Percentiles rank a stretch among this genome's conserved stretches.
phyloP scores from a whole-genome alignment of 2,329 filamentous ascomycete species.

The Beauveria medogensis region DNA sequence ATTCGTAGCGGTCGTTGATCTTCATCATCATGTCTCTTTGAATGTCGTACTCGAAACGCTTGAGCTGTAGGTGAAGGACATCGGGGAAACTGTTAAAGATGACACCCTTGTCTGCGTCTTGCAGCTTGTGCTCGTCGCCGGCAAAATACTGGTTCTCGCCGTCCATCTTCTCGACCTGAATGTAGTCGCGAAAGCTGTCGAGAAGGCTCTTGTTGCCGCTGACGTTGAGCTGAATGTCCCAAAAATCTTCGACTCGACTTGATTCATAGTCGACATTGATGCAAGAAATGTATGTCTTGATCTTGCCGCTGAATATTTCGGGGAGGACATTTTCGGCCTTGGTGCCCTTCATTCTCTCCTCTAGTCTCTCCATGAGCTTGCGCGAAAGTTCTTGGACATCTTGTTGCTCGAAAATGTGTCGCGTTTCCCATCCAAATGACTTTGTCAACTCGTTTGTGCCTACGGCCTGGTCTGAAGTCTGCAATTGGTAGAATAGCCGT shows the following conservation, averaged over 20 bases:
- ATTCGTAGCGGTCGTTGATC: conserved; percentile 89
- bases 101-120: conserved; percentile 95
- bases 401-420: conserved; percentile 97
- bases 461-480: conserved; percentile 77
- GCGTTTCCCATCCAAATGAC: conserved; percentile 96
- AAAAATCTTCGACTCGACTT: conserved; percentile 92
- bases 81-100: conserved; percentile 95
- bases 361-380: conserved; percentile 94
- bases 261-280: conserved; percentile 98
- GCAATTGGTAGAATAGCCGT: conserved; percentile 87
- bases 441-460: conserved; percentile 88
- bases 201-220: conserved; percentile 87
- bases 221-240: conserved; percentile 97
- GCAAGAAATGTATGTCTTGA: conserved; percentile 97
- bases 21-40: conserved; percentile 98
- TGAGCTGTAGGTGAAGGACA: conserved; percentile 88
- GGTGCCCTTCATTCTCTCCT: conserved; percentile 97
- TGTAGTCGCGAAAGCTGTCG: conserved; percentile 92
- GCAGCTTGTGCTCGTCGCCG: conserved; percentile 78
- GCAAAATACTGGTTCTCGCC: conserved; percentile 98
- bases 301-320: conserved; percentile 91
- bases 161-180: conserved; percentile 92
- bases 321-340: conserved; percentile 81
- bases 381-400: conserved; percentile 95
- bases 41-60: conserved; percentile 97